Evolutionary conservation across 2,329 filamentous ascomycete species (phyloP).

Genomic region (Didymella glomerata): DNA sequence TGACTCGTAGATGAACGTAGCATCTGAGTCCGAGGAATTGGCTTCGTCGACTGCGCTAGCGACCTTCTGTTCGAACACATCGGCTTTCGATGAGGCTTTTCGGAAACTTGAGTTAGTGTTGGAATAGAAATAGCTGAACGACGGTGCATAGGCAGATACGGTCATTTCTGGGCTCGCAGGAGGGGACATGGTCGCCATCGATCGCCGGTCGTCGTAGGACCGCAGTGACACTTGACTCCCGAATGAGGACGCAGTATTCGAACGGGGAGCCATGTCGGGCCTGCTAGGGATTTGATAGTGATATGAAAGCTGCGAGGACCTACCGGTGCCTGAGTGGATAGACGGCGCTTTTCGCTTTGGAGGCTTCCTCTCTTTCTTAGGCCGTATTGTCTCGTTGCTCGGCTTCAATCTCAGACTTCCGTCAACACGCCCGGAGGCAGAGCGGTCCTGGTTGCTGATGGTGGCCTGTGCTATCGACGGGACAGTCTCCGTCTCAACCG

Average conservation of each 20-base stretch:
- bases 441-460: conserved; percentile 67
- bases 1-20: conserved; percentile 98
- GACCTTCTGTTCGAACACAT: conserved; percentile 97
- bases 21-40: conserved; percentile 95
- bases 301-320: conserved; percentile 56
- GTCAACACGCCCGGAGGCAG: conserved; percentile 67
- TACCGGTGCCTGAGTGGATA: conserved; percentile 77
- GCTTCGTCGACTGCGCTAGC: conserved; percentile 95
- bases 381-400: conserved; percentile 94
- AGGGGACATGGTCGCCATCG: conserved; percentile 36
- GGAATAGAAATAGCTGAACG: conserved; percentile 46
- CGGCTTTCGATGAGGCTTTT: conserved; percentile 89
- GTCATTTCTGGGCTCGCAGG: conserved; percentile 41
- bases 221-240: conserved; percentile 43
- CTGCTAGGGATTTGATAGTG: conserved; percentile 41
- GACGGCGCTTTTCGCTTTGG: conserved; percentile 75
- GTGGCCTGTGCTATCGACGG: conserved; percentile 86
- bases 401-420: conserved; percentile 84
- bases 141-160: conserved; percentile 35
- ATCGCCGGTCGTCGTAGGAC: conserved; percentile 44
- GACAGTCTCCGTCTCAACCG: conserved; percentile 96
- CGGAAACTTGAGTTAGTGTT: conserved; percentile 48
- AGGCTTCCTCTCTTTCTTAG: conserved; percentile 92
- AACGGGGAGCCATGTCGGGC: conserved; percentile 36
- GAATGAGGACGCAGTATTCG: conserved; percentile 39